Evolutionary conservation across 768 basidiomycete species (phyloP), one percentile per base, ranked within the genome.

Genomic region (Galerina sulciceps): DNA sequence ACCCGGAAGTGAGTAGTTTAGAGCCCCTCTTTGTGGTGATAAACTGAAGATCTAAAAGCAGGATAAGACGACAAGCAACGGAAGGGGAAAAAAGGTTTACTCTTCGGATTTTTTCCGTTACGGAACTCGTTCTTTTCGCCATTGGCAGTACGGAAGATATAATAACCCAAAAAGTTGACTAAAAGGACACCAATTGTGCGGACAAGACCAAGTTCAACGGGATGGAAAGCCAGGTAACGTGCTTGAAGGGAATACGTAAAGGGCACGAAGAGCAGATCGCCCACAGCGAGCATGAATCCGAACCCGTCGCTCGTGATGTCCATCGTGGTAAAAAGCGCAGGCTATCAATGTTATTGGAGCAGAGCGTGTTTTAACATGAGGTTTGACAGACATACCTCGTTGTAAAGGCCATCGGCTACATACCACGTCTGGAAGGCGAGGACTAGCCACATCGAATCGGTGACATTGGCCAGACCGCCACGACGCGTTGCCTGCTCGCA

Each of bases 281-380:
- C 96, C 46, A 96, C 84, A 4, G 94, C 76, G 26, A 99, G 89
- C 97, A 99, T 99, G 82, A 95, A 98, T 6, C 97, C 97, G 67
- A 99, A 98, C 10, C 97, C 97, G 66, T 99, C 97, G 10, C 91
- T 92, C 3, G 90, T 96, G 69, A 99, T 96, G 69, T 99, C 97
- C 93, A 99, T 99, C 3, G 91, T 94, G 1, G 93, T 96, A 57
- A 99, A 81, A 63, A 99, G 82, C 10, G 92, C 90, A 1, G 91
- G 84, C 93, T 97, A 63, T 46, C 42, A 34, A 22, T 51, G 22
- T 26, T 13, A 58, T 41, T 26, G 47, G 44, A 42, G 47, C 18
- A 26, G 31, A 55, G 42, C 22, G 45, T 41, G 3, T 31, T 31
- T 31, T 50, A n/a, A 35, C 10, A 54, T n/a, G 40, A 18, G 8